Evolutionary conservation across 1,139 yeast species (phyloP).

Genomic region (Meyerozyma guilliermondii): DNA sequence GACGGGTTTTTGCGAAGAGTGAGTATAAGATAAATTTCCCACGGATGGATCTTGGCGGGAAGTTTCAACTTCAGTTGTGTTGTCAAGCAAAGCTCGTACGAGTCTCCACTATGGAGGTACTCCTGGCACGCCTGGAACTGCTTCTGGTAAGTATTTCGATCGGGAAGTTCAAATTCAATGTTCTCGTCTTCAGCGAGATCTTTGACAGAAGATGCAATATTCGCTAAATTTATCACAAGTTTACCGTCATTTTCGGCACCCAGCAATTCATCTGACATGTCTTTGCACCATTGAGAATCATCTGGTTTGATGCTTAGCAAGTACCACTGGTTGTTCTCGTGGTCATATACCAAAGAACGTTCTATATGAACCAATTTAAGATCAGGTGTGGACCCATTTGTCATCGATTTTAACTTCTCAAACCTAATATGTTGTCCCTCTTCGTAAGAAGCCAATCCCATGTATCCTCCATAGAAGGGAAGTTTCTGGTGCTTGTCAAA

Average conservation of each 20-base stretch:
- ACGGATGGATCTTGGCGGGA: constrained; percentile 46
- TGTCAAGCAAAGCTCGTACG: constrained; percentile 90
- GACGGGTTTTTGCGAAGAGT: constrained; percentile 73
- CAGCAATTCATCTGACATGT: constrained; percentile 11
- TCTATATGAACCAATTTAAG: constrained; percentile 71
- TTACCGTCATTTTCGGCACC: constrained; percentile 9
- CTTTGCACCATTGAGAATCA: constrained; percentile 31
- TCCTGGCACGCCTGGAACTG: constrained; percentile 66
- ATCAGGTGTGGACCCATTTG: constrained; percentile 50
- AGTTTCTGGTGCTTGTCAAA: constrained; percentile 20
- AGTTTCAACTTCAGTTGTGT: constrained; percentile 62
- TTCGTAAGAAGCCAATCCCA: constrained; percentile 86
- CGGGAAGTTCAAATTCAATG: constrained; percentile 47
- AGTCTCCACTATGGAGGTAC: constrained; percentile 73
- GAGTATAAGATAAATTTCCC: constrained; percentile 77
- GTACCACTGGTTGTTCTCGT: constrained; percentile 42
- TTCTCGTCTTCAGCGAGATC: constrained; percentile 5
- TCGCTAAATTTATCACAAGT: not conserved
- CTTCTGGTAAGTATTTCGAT: constrained; percentile 45
- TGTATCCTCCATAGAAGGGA: constrained; percentile 85
- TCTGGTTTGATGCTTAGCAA: constrained; percentile 45
- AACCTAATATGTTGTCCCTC: constrained; percentile 53
- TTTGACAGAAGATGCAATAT: not conserved
- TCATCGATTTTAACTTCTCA: constrained; percentile 27
- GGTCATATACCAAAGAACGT: constrained; percentile 55